Conservation (phyloP, 2,329 filamentous ascomycete species). For the Colletotrichum sp. region DNA sequence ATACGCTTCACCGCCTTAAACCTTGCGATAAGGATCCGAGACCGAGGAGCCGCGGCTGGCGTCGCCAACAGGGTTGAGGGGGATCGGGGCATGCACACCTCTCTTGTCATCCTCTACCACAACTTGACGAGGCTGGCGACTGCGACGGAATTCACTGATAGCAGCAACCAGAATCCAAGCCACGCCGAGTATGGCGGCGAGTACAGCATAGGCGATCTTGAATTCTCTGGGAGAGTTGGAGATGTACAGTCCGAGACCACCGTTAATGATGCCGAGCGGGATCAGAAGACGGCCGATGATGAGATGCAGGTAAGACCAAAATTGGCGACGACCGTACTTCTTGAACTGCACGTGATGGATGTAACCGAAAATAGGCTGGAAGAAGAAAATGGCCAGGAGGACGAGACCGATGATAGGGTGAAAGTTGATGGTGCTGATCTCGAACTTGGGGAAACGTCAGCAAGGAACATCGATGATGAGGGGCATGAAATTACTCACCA, state of each 20-base stretch:
- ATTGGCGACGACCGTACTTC: slow-evolving; percentile 36
- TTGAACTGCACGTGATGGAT: slow-evolving; percentile 48
- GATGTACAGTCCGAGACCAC: slow-evolving; percentile 46
- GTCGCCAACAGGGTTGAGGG: background rate
- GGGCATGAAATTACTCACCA: slow-evolving; percentile 31
- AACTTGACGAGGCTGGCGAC: slow-evolving; percentile 7
- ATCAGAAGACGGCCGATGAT: slow-evolving; percentile 45
- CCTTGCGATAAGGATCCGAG: background rate
- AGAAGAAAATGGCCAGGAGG: slow-evolving; percentile 39
- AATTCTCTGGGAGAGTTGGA: slow-evolving; percentile 29
- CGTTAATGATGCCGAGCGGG: slow-evolving; percentile 48
- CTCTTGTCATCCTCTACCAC: slow-evolving; percentile 16
- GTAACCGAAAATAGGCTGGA: slow-evolving; percentile 47
- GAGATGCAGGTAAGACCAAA: slow-evolving; percentile 48
- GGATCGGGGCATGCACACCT: background rate
- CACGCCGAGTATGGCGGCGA: slow-evolving; percentile 40
- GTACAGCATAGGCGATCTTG: slow-evolving; percentile 41
- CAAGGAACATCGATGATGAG: background rate
- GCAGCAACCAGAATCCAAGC: slow-evolving; percentile 41
- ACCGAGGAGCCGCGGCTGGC: background rate
- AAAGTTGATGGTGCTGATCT: slow-evolving; percentile 34
- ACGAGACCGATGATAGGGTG: slow-evolving; percentile 54
- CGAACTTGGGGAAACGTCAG: slow-evolving; percentile 27
- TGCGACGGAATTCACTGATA: slow-evolving; percentile 32
- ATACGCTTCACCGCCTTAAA: background rate